A percentile compares a stretch with the other conserved stretches of the same genome.
phyloP scores from a whole-genome alignment of 73 alveolate genomes.

The Tetrahymena thermophila region DNA sequence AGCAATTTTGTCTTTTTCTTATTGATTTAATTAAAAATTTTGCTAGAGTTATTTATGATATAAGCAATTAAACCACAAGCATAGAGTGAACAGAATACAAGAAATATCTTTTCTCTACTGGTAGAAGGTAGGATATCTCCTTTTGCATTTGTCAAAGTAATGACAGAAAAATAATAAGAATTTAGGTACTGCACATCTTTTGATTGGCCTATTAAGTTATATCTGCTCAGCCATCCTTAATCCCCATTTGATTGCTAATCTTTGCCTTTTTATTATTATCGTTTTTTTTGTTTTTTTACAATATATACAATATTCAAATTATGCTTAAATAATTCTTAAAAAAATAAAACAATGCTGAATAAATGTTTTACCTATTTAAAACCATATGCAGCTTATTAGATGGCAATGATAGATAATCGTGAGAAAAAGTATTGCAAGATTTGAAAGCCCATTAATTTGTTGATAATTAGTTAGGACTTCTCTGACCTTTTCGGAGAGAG shows the following conservation, averaged over 20 bases:
- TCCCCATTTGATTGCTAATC: background rate
- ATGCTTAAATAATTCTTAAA: too few species aligned
- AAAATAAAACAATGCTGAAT: too few species aligned
- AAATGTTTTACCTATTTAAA: background rate
- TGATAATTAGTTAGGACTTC: background rate
- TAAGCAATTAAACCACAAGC: background rate
- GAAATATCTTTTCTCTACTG: background rate
- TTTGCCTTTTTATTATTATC: background rate
- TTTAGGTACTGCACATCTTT: background rate
- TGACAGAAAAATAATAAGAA: background rate
- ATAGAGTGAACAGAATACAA: background rate
- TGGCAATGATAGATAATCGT: background rate
- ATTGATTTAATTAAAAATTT: background rate
- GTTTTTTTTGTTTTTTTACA: background rate
- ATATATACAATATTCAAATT: too few species aligned
- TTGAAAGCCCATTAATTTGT: background rate
- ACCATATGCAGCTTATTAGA: background rate
- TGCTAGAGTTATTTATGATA: background rate
- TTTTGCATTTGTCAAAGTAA: background rate
- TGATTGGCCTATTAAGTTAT: background rate
- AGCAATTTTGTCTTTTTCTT: background rate
- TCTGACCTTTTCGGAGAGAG: background rate
- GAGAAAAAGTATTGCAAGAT: background rate
- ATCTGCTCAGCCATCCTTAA: background rate
- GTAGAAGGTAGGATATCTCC: background rate